phyloP scores from a whole-genome alignment of 345 rosid genomes.

The Draba incana region DNA sequence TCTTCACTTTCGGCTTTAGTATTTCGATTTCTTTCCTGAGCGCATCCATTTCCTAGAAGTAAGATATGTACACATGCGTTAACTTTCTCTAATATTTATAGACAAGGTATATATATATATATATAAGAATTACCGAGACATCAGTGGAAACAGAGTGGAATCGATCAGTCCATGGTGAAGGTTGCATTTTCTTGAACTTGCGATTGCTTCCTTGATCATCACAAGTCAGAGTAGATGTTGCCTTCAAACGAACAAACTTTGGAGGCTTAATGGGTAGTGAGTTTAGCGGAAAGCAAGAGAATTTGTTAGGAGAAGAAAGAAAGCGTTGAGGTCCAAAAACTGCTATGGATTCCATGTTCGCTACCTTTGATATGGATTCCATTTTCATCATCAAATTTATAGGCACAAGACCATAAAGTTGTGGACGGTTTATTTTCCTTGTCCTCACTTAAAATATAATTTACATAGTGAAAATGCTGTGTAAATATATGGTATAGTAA shows the following conservation, averaged over 20 bases:
- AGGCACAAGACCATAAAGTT: neutral
- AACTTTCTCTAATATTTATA: neutral
- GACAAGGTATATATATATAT: neutral
- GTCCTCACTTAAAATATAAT: too few species aligned
- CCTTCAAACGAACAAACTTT: constrained; percentile 2
- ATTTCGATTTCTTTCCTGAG: constrained; percentile 6
- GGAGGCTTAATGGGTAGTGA: neutral
- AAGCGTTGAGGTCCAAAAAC: neutral
- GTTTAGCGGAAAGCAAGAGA: neutral
- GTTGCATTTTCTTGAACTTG: neutral
- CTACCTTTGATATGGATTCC: neutral
- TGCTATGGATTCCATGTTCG: constrained; percentile 13
- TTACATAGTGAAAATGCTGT: too few species aligned
- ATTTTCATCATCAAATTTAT: neutral
- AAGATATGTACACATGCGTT: neutral
- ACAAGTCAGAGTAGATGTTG: neutral
- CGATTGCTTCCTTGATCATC: neutral
- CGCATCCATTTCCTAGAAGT: constrained; percentile 15
- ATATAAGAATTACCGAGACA: neutral
- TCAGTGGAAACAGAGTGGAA: neutral
- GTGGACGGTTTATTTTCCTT: too few species aligned
- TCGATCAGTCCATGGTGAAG: constrained; percentile 9
- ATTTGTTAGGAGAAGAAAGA: neutral
- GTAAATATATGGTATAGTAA: too few species aligned
- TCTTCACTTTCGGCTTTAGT: constrained; percentile 14